A percentile compares a stretch with the other conserved stretches of the same genome.
Conservation (phyloP, 768 basidiomycete genomes). For the Collybia nuda region DNA sequence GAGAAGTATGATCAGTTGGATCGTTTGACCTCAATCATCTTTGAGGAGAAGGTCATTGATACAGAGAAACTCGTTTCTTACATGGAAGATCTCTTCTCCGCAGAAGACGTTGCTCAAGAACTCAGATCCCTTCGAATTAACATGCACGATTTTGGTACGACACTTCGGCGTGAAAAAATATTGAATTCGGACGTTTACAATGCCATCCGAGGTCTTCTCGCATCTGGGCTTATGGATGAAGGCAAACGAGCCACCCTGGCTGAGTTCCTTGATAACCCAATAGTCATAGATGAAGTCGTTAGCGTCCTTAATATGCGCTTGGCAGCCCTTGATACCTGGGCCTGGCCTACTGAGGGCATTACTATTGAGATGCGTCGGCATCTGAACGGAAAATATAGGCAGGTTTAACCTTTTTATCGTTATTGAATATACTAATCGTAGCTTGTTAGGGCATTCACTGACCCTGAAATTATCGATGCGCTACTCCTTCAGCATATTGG, state of each 20-base stretch:
- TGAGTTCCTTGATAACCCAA: constrained; percentile 38
- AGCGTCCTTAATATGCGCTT: constrained; percentile 48
- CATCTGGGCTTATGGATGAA: constrained; percentile 36
- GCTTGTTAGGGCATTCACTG: constrained; percentile 40
- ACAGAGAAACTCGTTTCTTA: constrained; percentile 28
- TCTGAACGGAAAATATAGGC: constrained; percentile 48
- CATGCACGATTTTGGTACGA: constrained; percentile 24
- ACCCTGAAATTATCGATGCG: constrained; percentile 46
- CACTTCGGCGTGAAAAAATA: constrained; percentile 24
- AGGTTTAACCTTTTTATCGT: neutral
- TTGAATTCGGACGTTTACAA: constrained; percentile 21
- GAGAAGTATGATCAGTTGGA: constrained; percentile 33
- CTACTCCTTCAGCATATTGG: constrained; percentile 46
- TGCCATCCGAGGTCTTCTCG: constrained; percentile 34
- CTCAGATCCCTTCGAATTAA: constrained; percentile 28
- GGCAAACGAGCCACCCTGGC: constrained; percentile 38
- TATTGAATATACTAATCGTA: neutral
- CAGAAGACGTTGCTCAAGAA: constrained; percentile 25
- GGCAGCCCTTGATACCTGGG: constrained; percentile 37
- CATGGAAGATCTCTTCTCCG: constrained; percentile 35
- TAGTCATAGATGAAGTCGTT: constrained; percentile 38
- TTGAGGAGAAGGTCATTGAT: constrained; percentile 34
- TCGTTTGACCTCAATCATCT: constrained; percentile 37
- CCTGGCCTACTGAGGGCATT: constrained; percentile 42
- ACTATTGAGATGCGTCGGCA: constrained; percentile 44